Evolutionary conservation across 495 filamentous ascomycete genomes (phyloP).

Genomic region (Annulohypoxylon bovei): DNA sequence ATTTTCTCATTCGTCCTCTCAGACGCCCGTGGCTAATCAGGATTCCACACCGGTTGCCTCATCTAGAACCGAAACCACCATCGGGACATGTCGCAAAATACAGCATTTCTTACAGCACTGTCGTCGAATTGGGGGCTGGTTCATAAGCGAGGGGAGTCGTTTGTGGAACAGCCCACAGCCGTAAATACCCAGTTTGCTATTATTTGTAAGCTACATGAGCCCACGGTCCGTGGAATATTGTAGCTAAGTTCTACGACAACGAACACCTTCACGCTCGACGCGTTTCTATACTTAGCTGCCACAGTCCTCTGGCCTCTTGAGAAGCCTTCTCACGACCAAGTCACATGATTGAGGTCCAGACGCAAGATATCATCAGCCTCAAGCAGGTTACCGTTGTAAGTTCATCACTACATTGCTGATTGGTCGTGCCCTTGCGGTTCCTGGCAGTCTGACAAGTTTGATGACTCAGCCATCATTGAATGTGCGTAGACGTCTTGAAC

Average conservation of each 20-base stretch:
- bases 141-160: constrained; percentile 16
- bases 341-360: constrained; percentile 35
- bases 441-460: neutral
- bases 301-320: neutral
- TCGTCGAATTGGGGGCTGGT: constrained; percentile 12
- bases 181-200: constrained; percentile 5
- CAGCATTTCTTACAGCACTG: constrained; percentile 10
- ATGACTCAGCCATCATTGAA: constrained; percentile 14
- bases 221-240: neutral
- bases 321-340: constrained; percentile 8
- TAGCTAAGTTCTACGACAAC: neutral
- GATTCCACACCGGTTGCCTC: constrained; percentile 11
- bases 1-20: constrained; percentile 16
- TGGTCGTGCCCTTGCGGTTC: constrained; percentile 13
- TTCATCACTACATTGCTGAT: constrained; percentile 20
- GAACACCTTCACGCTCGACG: neutral
- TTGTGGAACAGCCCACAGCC: constrained; percentile 16
- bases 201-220: neutral
- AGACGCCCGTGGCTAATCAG: constrained; percentile 9
- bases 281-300: neutral
- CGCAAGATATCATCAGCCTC: constrained; percentile 21
- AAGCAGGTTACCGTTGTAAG: constrained; percentile 2
- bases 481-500: neutral
- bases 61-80: constrained; percentile 4
- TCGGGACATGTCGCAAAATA: constrained; percentile 10